Evolutionary conservation across 768 basidiomycete genomes (phyloP).

Genomic region (Dioszegia crocea): DNA sequence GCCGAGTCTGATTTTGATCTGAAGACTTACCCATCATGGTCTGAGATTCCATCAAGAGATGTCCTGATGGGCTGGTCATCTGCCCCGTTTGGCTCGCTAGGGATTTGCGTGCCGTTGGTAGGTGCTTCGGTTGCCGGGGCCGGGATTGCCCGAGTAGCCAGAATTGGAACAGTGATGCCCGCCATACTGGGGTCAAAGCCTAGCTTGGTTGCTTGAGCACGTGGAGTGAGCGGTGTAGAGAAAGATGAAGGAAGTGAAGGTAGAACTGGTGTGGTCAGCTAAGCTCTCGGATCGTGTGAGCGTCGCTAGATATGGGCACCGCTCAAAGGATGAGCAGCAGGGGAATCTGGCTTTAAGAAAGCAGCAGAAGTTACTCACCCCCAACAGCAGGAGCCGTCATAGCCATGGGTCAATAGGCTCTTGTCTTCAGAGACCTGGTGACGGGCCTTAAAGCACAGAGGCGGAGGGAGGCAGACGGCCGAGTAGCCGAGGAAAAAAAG

Average conservation of each 20-base stretch:
- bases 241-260: background rate
- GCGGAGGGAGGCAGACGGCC: no score
- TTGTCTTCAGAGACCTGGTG: no score
- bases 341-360: background rate
- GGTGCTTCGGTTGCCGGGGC: background rate
- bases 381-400: background rate
- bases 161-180: background rate
- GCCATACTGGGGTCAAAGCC: constrained; percentile 4
- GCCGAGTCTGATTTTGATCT: background rate
- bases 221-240: constrained; percentile 2
- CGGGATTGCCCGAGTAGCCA: background rate
- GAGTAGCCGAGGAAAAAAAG: no score
- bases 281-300: background rate
- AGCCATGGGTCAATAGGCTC: constrained; percentile 1
- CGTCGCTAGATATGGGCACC: background rate
- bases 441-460: no score
- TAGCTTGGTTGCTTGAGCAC: background rate
- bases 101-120: background rate
- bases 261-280: background rate
- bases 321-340: background rate
- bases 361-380: background rate
- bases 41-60: background rate
- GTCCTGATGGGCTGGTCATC: background rate
- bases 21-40: constrained; percentile 8
- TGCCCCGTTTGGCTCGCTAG: background rate